Evolutionary conservation across 2,329 filamentous ascomycete genomes (phyloP), one percentile per base, ranked within the genome.

Genomic region (Drechslerella stenobrocha): DNA sequence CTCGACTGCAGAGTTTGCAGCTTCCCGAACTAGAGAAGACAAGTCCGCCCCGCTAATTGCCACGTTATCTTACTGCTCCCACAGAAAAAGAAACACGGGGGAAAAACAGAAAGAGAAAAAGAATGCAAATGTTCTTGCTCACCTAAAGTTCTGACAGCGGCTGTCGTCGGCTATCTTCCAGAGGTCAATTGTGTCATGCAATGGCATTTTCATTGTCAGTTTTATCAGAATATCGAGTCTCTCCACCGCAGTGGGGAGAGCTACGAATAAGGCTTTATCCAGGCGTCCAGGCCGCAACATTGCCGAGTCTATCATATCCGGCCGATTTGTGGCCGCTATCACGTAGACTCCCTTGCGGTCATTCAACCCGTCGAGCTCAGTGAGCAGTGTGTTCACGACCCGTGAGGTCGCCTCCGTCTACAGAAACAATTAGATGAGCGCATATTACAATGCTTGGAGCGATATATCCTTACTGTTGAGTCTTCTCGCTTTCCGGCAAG

Each of bases 241-340:
- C 75, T 96, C 90, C 5, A 85, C 81, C 0, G 86, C 80, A 23
- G 84, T 86, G 0, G 93, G 93, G 0, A 97, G 79, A 73, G 93
- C 91, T 35, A 98, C 87, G 72, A 92, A 96, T 23, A 97, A 81
- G n/a, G 87, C 83, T 0, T 87, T 92, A 70, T 91, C 92, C 0
- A 98, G 81, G 23, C 93, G 86, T 0, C 93, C 93, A 0, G 93
- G 92, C 0, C 93, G 87, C 8, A 97, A 82, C 84, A 98, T 95
- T 1, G 93, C 93, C 1, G 89, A 86, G 75, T 98, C 93, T 72
- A 98, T 97, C 79, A 96, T 95, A 74, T 97, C 92, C 0, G 92
- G 92, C 0, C 93, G 81, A 76, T 98, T 98, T 1, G 93, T 97
- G 0, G 93, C 93, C 22, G 89, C 93, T 63, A 98, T 90, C 13